Evolutionary conservation across 345 rosid species (phyloP), one percentile per base, ranked within the genome.

Genomic region (Eucalyptus pauciflora): DNA sequence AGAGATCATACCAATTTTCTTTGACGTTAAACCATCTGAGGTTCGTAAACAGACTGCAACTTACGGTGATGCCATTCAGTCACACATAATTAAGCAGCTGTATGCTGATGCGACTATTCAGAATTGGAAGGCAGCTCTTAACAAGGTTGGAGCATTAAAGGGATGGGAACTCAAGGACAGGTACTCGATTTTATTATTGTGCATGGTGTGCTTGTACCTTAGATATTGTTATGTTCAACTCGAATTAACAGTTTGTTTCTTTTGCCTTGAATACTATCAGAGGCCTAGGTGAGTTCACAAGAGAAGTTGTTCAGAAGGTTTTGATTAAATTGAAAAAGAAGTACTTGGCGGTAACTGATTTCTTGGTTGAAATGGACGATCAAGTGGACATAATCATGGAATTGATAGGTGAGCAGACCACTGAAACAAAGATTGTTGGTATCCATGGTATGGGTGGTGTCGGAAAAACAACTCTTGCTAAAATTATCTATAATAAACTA

Each of bases 361-460:
- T 1, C 83, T 69, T 87, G 8, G 85, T 71, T 69, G 86, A 81
- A 87, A 71, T 87, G 12, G 27, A 87, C 0, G 45, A 29, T 50
- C 89, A 87, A 3, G 85, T 48, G 25, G 60, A 87, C 16, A 4
- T 8, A 18, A 51, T 76, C 85, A 29, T 87, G 85, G 76, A 64
- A 27, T 3, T 50, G 9, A 27, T 87, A 48, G 85, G 51, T 12
- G 41, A 27, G 2, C 46, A 51, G 4, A 33, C 88, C 27, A 17
- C 14, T 45, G 25, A 50, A 13, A 56, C 50, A 58, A 17, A 45
- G 20, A 48, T 46, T 4, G 16, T 88, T 13, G 89, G 89, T 16
- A 88, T 79, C 2, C 8, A 71, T 33, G 89, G 89, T 18, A 88
- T 79, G 86, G 89, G 89, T 5, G 89, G 89, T 51, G 80, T 88